Conservation (phyloP, 129 eudicot species). For the Flaveria linearis region DNA sequence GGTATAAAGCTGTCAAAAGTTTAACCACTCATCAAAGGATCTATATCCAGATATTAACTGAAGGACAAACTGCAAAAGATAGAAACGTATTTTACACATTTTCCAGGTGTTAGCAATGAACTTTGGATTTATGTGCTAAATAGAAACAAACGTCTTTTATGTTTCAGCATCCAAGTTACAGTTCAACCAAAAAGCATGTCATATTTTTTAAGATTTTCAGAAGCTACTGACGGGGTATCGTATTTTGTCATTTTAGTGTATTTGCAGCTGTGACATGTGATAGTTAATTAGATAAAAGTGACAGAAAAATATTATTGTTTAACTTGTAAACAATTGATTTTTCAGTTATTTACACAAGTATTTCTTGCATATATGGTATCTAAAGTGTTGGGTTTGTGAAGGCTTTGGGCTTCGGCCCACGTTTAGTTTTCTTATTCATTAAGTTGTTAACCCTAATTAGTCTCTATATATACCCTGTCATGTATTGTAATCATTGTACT, state of each 20-base stretch:
- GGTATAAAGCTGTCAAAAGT: background rate
- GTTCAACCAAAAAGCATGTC: background rate
- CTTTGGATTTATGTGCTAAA: background rate
- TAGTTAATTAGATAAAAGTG: background rate
- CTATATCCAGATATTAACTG: constrained; percentile 5
- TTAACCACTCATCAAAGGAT: constrained; percentile 2
- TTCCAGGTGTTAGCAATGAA: background rate
- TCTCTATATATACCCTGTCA: no score
- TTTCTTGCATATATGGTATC: background rate
- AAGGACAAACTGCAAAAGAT: background rate
- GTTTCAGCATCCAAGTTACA: background rate
- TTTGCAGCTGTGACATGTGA: background rate
- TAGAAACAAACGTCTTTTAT: background rate
- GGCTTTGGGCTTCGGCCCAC: no score
- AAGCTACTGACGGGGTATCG: background rate
- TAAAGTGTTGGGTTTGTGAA: no score
- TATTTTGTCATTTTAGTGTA: background rate
- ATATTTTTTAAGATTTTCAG: background rate
- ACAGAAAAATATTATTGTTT: background rate
- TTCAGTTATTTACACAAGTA: background rate
- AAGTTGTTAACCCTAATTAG: no score
- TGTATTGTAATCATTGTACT: no score
- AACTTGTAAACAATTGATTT: background rate
- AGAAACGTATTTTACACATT: background rate
- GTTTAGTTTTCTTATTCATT: no score